Evolutionary conservation across 768 basidiomycete species (phyloP).

Genomic region (Termitomyces sp.): DNA sequence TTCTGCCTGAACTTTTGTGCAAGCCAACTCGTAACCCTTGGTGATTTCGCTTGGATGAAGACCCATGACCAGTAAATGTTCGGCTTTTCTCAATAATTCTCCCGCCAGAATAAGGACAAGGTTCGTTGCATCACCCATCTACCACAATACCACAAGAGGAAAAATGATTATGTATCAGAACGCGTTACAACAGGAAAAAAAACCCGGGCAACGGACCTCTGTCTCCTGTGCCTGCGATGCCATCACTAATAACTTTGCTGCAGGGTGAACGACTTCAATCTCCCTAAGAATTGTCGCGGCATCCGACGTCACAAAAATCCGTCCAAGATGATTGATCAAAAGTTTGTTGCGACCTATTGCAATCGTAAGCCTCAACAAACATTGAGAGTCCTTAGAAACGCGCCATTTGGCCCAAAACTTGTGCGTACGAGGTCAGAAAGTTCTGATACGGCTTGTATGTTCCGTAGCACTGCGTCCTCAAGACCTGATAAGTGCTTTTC

Average conservation of each 20-base stretch:
- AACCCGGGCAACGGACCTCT: constrained; percentile 51
- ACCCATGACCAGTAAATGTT: constrained; percentile 91
- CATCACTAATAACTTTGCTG: constrained; percentile 99
- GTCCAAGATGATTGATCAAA: constrained; percentile 93
- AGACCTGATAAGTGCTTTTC: constrained; percentile 75
- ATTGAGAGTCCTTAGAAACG: constrained; percentile 21
- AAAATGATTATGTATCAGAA: neutral
- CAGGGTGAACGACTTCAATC: constrained; percentile 97
- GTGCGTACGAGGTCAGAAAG: constrained; percentile 93
- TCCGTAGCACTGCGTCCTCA: constrained; percentile 95
- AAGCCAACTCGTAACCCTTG: constrained; percentile 91
- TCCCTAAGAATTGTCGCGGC: constrained; percentile 98
- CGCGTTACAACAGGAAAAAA: neutral
- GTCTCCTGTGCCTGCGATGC: constrained; percentile 94
- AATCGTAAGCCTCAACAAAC: neutral
- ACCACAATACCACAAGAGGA: constrained; percentile 25
- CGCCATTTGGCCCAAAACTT: constrained; percentile 94
- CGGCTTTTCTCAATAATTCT: constrained; percentile 90
- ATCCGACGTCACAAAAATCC: constrained; percentile 96
- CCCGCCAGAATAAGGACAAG: constrained; percentile 93
- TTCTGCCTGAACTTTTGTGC: constrained; percentile 75
- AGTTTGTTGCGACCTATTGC: constrained; percentile 88
- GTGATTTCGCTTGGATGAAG: constrained; percentile 95
- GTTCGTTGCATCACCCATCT: constrained; percentile 99
- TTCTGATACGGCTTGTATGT: constrained; percentile 94